These are phyloP conservation scores for Skeletonema potamos DNA, from an alignment of 108 stramenopile genomes.

Conservation along the genomic window DNA sequence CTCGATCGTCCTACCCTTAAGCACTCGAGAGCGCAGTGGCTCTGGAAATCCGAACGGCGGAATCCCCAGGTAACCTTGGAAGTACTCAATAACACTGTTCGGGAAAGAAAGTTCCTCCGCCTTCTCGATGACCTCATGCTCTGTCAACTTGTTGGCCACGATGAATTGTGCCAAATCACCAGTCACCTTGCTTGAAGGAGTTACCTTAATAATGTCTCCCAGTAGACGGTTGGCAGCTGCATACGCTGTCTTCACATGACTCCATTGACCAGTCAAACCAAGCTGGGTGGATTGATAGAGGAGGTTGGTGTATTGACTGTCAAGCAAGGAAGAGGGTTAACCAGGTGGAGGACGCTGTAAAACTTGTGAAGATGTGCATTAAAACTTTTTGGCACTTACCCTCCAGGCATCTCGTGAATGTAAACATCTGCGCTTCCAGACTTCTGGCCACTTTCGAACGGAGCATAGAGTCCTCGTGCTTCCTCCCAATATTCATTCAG, in stretches of 20 bases:
- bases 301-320: constrained; percentile 96
- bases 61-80: constrained; percentile 90
- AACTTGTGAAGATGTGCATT: background rate
- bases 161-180: constrained; percentile 98
- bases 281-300: constrained; percentile 92
- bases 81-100: constrained; percentile 92
- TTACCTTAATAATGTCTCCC: constrained; percentile 98
- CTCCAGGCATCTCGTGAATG: constrained; percentile 96
- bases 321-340: background rate
- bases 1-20: constrained; percentile 83
- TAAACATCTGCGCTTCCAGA: constrained; percentile 93
- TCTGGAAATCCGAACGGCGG: constrained; percentile 97
- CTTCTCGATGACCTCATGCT: constrained; percentile 85
- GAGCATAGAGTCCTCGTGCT: constrained; percentile 90
- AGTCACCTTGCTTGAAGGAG: constrained; percentile 93
- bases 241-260: constrained; percentile 89
- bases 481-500: constrained; percentile 96
- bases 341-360: background rate
- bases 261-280: constrained; percentile 92
- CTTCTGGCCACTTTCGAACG: constrained; percentile 97
- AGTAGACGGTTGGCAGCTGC: constrained; percentile 91
- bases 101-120: constrained; percentile 92
- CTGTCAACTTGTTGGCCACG: constrained; percentile 90
- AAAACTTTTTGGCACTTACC: background rate
- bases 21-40: constrained; percentile 79